phyloP scores from a whole-genome alignment of 2,329 filamentous ascomycete genomes.

The Colletotrichum chrysophilum region DNA sequence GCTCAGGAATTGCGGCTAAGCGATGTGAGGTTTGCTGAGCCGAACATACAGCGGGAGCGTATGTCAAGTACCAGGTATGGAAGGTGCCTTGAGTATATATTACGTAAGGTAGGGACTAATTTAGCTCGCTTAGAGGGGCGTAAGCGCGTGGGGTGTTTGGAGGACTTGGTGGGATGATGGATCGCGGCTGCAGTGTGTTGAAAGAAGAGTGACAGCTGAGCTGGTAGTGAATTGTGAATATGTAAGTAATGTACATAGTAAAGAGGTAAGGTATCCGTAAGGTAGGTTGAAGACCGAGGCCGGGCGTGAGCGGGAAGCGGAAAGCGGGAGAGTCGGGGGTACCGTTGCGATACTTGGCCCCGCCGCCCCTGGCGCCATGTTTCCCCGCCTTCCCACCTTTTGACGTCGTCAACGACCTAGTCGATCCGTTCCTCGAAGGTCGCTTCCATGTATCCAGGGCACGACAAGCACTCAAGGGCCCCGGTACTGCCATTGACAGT shows the following conservation, averaged over 20 bases:
- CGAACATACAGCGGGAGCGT: not conserved
- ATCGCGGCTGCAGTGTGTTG: not conserved
- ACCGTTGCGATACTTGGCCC: not conserved
- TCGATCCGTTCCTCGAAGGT: not conserved
- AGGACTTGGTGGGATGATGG: not conserved
- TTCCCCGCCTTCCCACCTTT: not conserved
- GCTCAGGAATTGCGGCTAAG: not conserved
- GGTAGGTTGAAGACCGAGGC: not conserved
- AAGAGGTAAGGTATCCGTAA: not conserved
- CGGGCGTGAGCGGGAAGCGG: not conserved
- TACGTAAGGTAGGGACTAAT: not conserved
- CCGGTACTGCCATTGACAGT: not conserved
- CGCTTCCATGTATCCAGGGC: not conserved
- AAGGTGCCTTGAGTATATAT: not conserved
- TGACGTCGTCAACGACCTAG: not conserved
- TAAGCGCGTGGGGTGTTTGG: not conserved
- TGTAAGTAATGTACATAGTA: no score
- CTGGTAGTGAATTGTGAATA: not conserved
- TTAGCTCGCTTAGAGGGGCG: not conserved
- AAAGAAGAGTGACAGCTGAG: not conserved
- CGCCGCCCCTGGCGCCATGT: not conserved
- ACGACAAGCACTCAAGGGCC: not conserved
- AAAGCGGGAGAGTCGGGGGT: not conserved
- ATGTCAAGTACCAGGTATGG: not conserved
- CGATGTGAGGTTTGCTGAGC: not conserved